Base-by-base conservation (phyloP, 495 filamentous ascomycete species). In the Penicillium argentinense region DNA sequence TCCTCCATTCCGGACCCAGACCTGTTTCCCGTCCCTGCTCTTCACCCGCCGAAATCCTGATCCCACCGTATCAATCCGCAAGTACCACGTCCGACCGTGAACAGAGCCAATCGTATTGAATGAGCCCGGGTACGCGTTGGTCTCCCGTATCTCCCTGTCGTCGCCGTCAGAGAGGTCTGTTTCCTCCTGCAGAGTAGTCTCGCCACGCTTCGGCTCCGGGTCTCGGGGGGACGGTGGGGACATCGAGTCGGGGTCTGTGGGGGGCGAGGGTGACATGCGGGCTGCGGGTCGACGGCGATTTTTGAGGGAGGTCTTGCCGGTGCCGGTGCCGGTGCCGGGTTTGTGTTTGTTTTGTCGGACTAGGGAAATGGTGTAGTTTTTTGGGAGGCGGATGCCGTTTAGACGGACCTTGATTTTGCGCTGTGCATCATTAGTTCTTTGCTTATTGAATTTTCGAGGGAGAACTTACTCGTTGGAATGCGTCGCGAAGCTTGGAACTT, bases 41-140 rank as follows among this genome's bases (percentile, higher is more conserved):
- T 24, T 43, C 0, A 53, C 51, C 14, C 37, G 32, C 17, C 69
- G 62, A 40, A 86, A 83, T 16, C 84, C 83, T 28, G 74, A 79
- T 5, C 67, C 69, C 4, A 47, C 49, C 2, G 77, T 67, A 40
- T 86, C 83, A 11, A 86, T 59, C 18, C 71, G 73, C 13, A 86
- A 57, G 45, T 75, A 82, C 84, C 84, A 88, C 3, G 69, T 64
- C 2, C 84, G 75, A 56, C 85, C 81, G 51, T 87, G 77, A 14
- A 86, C 69, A 8, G 82, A 85, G 3, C 73, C 76, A 26, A 86
- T 81, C 9, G 65, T 77, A 54, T 87, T 86, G 0, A 38, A 68
- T 1, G 84, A 79, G 16, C 84, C 81, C 0, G 78, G 63, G 58
- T 88, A 87, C 13, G 84, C 80, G 47, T 88, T 88, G 9, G 75